A percentile compares a stretch with the other conserved stretches of the same genome.
Evolutionary conservation across 2,329 filamentous ascomycete genomes (phyloP).

Genomic region (Penicillium griseofulvum): DNA sequence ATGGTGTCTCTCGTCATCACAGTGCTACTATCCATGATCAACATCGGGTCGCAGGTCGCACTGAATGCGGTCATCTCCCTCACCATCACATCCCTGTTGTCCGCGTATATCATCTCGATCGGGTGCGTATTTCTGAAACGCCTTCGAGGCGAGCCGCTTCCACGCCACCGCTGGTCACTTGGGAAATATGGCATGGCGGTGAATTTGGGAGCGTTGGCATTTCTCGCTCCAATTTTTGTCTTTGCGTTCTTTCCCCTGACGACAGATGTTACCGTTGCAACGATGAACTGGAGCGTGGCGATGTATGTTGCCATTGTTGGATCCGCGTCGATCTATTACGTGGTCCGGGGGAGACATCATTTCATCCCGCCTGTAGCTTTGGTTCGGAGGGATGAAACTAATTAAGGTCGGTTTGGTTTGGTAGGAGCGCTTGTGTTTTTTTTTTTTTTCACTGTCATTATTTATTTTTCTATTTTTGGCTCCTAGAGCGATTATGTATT

Average conservation of each 20-base stretch:
- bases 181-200: conserved; percentile 46
- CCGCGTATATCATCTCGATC: conserved; percentile 48
- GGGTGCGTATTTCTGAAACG: conserved; percentile 48
- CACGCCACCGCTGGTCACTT: conserved; percentile 47
- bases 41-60: conserved; percentile 50
- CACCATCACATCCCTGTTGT: conserved; percentile 41
- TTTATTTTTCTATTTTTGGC: not conserved
- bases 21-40: conserved; percentile 51
- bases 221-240: conserved; percentile 40
- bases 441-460: not conserved
- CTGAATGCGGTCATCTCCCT: conserved; percentile 47
- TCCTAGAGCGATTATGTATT: not conserved
- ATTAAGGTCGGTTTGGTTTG: not conserved
- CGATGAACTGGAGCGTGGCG: conserved; percentile 50
- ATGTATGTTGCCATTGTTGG: conserved; percentile 48
- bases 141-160: conserved; percentile 41
- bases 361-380: conserved; percentile 43
- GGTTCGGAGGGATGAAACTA: conserved; percentile 29
- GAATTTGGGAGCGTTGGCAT: conserved; percentile 43
- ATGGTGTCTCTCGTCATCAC: conserved; percentile 46
- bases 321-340: conserved; percentile 46
- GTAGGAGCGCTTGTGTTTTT: too few species aligned
- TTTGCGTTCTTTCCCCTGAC: conserved; percentile 48
- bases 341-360: conserved; percentile 38
- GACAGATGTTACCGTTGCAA: conserved; percentile 30